Evolutionary conservation across 352 stramenopile genomes (phyloP), one percentile per base, ranked within the genome.

Genomic region (Phytophthora ohioensis): DNA sequence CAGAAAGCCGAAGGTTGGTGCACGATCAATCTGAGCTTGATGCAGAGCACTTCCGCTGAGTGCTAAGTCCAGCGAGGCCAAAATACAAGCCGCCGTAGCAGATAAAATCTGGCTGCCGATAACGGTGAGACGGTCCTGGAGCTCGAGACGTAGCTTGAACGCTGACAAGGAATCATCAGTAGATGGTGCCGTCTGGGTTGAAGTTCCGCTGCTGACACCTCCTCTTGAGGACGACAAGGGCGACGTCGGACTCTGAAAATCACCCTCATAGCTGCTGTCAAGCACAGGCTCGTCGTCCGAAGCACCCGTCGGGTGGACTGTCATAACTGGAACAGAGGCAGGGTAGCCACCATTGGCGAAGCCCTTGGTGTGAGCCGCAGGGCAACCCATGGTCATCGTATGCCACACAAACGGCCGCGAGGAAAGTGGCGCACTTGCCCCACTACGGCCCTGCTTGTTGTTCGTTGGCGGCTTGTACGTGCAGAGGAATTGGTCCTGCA

Each of bases 341-440:
- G 81, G 80, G 54, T 84, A 92, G 5, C 88, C 88, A 30, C 86
- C 85, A 55, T 82, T 90, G 2, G 85, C 75, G 64, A 95, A 95
- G 2, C 88, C 88, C 69, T 93, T 93, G 21, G 84, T 91, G 66
- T 95, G 88, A 11, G 86, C 88, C 11, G 88, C 86, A 9, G 86
- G 86, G 47, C 85, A 92, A 17, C 88, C 88, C 88, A 95, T 95
- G 1, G 88, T 95, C 83, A 95, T 93, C 4, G 88, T 95, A 64
- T 94, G 87, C 87, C 87, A 94, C 41, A 88, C 87, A 43, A 91
- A 88, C 36, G 79, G 77, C 4, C 69, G 55, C 45, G 72, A 79
- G 5, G 67, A 67, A 31, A 70, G 57, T 17, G 66, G 48, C 7
- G 49, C 58, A 42, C 67, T 59, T 43, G 62, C 55, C 47, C 56